Percentiles rank a stretch among this genome's conserved stretches.
phyloP scores from a whole-genome alignment of 306 rosid species.

The Ceratonia siliqua region DNA sequence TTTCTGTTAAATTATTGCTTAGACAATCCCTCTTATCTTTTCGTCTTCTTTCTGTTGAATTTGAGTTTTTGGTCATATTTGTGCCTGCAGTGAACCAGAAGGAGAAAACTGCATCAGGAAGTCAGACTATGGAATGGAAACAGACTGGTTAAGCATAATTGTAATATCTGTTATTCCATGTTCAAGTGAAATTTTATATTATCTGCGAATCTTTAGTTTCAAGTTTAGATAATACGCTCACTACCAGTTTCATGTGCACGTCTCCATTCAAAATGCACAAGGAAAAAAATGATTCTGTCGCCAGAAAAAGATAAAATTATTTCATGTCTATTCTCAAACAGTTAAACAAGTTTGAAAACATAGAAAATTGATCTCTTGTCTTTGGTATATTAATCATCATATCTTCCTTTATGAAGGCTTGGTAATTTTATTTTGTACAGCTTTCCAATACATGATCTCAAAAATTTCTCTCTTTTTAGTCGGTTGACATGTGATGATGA shows the following conservation, averaged over 20 bases:
- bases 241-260: slow-evolving; percentile 4
- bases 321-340: slow-evolving; percentile 2
- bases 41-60: slow-evolving; percentile 19
- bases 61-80: slow-evolving; percentile 17
- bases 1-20: slow-evolving; percentile 17
- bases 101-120: slow-evolving; percentile 80
- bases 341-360: slow-evolving; percentile 7
- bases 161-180: slow-evolving; percentile 47
- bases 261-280: not conserved
- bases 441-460: slow-evolving; percentile 7
- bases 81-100: slow-evolving; percentile 72
- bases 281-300: slow-evolving; percentile 28
- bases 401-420: slow-evolving; percentile 27
- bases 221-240: not conserved
- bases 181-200: slow-evolving; percentile 12
- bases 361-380: not conserved
- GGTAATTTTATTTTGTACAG: not conserved
- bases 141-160: slow-evolving; percentile 94
- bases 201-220: not conserved
- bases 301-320: not conserved
- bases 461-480: slow-evolving; percentile 2
- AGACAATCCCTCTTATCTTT: slow-evolving; percentile 14
- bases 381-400: slow-evolving; percentile 3
- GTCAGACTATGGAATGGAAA: slow-evolving; percentile 54
- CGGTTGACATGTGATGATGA: slow-evolving; percentile 24